These are phyloP conservation scores for Lanmaoa pseudosensibilis DNA, from an alignment of 768 basidiomycete genomes.

Conservation along the genomic window DNA sequence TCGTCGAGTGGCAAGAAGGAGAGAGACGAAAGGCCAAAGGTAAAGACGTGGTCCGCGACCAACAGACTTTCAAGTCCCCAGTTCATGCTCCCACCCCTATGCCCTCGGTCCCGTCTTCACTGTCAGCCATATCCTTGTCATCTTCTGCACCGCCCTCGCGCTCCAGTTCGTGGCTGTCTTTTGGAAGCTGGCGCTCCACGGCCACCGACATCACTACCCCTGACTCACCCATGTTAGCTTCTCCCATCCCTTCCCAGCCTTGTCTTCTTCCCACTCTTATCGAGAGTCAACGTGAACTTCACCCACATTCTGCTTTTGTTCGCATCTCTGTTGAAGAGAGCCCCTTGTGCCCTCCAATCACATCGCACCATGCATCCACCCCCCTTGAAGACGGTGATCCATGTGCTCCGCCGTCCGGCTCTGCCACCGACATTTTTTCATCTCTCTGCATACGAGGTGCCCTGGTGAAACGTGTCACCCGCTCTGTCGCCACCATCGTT, in stretches of 20 bases:
- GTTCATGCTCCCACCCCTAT: slow-evolving; percentile 17
- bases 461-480: slow-evolving; percentile 31
- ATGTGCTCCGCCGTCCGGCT: slow-evolving; percentile 6
- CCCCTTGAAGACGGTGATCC: slow-evolving; percentile 20
- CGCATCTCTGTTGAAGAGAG: slow-evolving; percentile 38
- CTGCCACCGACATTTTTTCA: neutral
- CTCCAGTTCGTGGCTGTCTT: slow-evolving; percentile 44
- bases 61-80: slow-evolving; percentile 12
- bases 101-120: slow-evolving; percentile 22
- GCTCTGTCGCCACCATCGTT: slow-evolving; percentile 44
- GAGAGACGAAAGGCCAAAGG: slow-evolving; percentile 41
- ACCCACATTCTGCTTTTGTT: slow-evolving; percentile 36
- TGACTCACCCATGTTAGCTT: slow-evolving; percentile 35
- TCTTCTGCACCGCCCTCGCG: slow-evolving; percentile 35
- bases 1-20: slow-evolving; percentile 43
- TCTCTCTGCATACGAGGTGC: slow-evolving; percentile 9
- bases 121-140: slow-evolving; percentile 24
- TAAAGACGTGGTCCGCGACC: slow-evolving; percentile 38
- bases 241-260: slow-evolving; percentile 27
- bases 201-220: slow-evolving; percentile 36
- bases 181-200: slow-evolving; percentile 42
- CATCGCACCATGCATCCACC: neutral
- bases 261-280: slow-evolving; percentile 31
- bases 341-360: slow-evolving; percentile 32
- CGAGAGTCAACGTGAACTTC: slow-evolving; percentile 35